Conservation (phyloP, 2,329 filamentous ascomycete genomes). For the Chrysoporthe deuterocubensis region DNA sequence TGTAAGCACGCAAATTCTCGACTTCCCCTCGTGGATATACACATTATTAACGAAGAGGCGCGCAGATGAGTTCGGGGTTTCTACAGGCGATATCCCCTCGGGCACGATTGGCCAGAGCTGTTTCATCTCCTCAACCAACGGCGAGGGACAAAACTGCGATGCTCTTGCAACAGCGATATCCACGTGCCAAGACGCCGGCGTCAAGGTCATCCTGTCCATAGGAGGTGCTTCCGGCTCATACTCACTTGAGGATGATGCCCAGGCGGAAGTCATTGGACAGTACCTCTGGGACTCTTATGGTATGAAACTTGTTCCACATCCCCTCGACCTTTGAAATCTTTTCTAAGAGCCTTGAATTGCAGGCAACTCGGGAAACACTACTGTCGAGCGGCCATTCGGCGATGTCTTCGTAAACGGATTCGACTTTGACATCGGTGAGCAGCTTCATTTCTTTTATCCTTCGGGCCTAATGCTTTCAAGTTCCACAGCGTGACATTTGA, state of each 20-base stretch:
- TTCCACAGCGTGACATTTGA: not conserved
- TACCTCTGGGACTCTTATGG: conserved; percentile 52
- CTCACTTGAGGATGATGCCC: conserved; percentile 38
- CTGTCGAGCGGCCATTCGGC: conserved; percentile 44
- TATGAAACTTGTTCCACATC: not conserved
- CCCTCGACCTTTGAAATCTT: not conserved
- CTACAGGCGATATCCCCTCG: conserved; percentile 38
- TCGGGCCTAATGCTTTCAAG: not conserved
- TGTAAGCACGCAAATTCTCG: conserved; percentile 41
- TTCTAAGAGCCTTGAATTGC: not conserved
- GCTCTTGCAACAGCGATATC: conserved; percentile 45
- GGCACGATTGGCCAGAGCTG: conserved; percentile 46
- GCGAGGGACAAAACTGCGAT: conserved; percentile 44
- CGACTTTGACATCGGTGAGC: conserved; percentile 44
- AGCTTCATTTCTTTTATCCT: too few species aligned
- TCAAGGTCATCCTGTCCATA: conserved; percentile 51
- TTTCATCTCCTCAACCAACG: conserved; percentile 38
- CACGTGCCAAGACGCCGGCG: conserved; percentile 46
- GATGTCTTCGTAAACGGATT: conserved; percentile 49
- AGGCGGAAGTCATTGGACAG: conserved; percentile 46
- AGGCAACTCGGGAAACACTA: conserved; percentile 38
- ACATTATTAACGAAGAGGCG: not conserved
- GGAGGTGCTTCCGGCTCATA: conserved; percentile 46
- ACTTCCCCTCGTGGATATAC: not conserved
- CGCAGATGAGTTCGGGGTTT: conserved; percentile 20